Conservation (phyloP, 2,329 filamentous ascomycete genomes). For the Ampelomyces quisqualis region DNA sequence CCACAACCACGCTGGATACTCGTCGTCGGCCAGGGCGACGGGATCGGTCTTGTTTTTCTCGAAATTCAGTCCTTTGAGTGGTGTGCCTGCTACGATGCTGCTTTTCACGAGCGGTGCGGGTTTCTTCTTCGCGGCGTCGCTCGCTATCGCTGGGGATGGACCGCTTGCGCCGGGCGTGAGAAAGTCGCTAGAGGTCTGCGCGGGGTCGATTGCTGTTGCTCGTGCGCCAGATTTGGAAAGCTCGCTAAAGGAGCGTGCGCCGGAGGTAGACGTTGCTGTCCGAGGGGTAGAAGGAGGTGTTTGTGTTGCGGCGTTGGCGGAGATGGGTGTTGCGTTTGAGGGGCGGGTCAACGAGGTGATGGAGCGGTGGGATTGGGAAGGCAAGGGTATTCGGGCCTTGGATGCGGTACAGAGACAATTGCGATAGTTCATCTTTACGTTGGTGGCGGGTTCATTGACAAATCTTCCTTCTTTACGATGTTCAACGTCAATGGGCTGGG, state of each 20-base stretch:
- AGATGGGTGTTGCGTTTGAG: constrained; percentile 29
- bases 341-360: constrained; percentile 27
- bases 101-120: constrained; percentile 37
- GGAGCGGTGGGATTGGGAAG: constrained; percentile 24
- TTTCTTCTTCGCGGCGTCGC: constrained; percentile 32
- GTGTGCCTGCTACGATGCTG: constrained; percentile 66
- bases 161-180: constrained; percentile 30
- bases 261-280: constrained; percentile 48
- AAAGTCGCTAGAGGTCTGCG: constrained; percentile 50
- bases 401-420: constrained; percentile 41
- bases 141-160: constrained; percentile 26
- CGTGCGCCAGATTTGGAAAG: constrained; percentile 34
- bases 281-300: constrained; percentile 36
- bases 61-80: constrained; percentile 74
- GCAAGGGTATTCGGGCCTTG: constrained; percentile 16
- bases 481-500: constrained; percentile 2
- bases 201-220: too few species aligned
- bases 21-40: constrained; percentile 69
- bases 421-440: constrained; percentile 43
- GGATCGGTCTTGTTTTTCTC: constrained; percentile 72
- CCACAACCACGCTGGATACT: constrained; percentile 84
- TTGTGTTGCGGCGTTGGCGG: constrained; percentile 28
- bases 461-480: too few species aligned
- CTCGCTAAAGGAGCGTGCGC: constrained; percentile 50
- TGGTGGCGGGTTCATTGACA: constrained; percentile 7